Base-by-base conservation (phyloP, 768 basidiomycete genomes). In the Auricularia sp. region DNA sequence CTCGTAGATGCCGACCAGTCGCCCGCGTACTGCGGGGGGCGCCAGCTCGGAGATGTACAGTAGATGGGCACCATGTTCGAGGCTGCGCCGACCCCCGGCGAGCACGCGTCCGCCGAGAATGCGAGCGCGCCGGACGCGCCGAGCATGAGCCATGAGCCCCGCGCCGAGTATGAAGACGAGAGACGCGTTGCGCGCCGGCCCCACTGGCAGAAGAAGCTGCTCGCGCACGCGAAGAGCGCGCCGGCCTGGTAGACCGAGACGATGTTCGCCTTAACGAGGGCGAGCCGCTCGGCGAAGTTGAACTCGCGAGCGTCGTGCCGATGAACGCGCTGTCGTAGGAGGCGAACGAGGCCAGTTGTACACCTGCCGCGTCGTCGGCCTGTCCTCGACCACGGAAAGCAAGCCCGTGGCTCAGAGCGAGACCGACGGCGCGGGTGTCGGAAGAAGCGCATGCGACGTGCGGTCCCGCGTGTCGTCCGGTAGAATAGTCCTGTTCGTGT, bases 61-160 rank as follows among this genome's bases (percentile, higher is more conserved):
- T 29, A 29, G 29, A 29, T 75, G 5, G 79, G 76, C 72, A 47
- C 68, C 62, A 90, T 82, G 67, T 89, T 89, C 3, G 87, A 83
- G 18, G 90, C 90, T 1, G 89, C 74, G 2, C 89, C 88, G 2
- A 91, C 89, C 16, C 87, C 88, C 90, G 64, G 91, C 84, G 62
- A 91, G 72, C 73, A 91, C 87, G 23, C 89, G 81, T n/a, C 88
- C 83, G 7, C 82, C 85, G 58, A 90, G 39, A 39, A 39, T 39
- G 8, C 3, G 12, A 12, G 8, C 39, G 7, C 39, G 70, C 1
- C 81, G 81, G 64, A 79, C 76, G 23, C 72, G 74, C 21, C 79
- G 71, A n/a, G 81, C 78, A 36, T 75, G 73, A 39, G 80, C 72
- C 78, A 36, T 75, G 73, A 39, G 80, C 72, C 61, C 76, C 73